Conservation (phyloP, 2,329 filamentous ascomycete genomes). For the Botrytis paeoniae region DNA sequence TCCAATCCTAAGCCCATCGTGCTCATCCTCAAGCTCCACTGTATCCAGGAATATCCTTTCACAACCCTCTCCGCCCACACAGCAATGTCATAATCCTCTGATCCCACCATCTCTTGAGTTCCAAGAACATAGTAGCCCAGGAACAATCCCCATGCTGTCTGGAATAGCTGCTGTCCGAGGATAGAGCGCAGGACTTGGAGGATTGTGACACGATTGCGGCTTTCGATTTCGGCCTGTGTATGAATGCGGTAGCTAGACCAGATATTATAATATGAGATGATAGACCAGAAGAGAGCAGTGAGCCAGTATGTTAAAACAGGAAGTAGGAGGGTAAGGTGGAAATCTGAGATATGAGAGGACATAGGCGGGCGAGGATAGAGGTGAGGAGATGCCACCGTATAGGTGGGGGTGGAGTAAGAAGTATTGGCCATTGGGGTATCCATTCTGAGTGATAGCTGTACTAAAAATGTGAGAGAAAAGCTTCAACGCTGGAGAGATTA, state of each 20-base stretch:
- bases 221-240: conserved; percentile 82
- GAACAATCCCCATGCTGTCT: background rate
- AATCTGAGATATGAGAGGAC: conserved; percentile 73
- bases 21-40: background rate
- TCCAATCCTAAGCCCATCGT: background rate
- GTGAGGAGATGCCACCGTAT: conserved; percentile 50
- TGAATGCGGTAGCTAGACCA: conserved; percentile 46
- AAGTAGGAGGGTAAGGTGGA: conserved; percentile 60
- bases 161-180: background rate
- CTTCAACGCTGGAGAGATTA: background rate
- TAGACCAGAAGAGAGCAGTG: background rate
- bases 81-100: conserved; percentile 12
- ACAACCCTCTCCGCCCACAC: background rate
- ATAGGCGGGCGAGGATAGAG: conserved; percentile 63
- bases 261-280: conserved; percentile 11
- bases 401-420: conserved; percentile 40
- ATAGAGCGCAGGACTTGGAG: conserved; percentile 54
- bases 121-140: conserved; percentile 1
- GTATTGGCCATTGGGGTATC: background rate
- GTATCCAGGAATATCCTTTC: background rate
- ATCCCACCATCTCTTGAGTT: conserved; percentile 4
- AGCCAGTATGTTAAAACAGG: conserved; percentile 8
- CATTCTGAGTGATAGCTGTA: conserved; percentile 1
- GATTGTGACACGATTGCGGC: conserved; percentile 80
- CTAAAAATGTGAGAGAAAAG: background rate